phyloP scores from a whole-genome alignment of 257 asterid genomes.

The Nicotiana paniculata region DNA sequence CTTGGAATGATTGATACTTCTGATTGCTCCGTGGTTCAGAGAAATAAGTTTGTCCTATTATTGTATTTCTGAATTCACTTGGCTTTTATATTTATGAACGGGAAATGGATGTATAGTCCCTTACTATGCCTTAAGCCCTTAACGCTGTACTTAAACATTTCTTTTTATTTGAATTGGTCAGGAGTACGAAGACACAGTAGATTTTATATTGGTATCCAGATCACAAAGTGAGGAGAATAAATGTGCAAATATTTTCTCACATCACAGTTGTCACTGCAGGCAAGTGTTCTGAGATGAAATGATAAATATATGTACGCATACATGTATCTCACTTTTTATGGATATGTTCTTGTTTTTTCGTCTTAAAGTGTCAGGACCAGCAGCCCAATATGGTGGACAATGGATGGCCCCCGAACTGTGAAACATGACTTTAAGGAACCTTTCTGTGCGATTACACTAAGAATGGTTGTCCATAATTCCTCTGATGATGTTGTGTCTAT shows the following conservation, averaged over 20 bases:
- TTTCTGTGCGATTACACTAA: constrained; percentile 64
- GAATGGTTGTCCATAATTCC: constrained; percentile 63
- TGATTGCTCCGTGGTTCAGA: neutral
- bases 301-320: neutral
- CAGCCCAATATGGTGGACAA: constrained; percentile 81
- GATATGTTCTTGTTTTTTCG: constrained; percentile 4
- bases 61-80: neutral
- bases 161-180: constrained; percentile 14
- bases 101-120: neutral
- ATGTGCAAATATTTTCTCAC: constrained; percentile 40
- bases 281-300: constrained; percentile 7
- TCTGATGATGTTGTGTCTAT: constrained; percentile 47
- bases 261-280: constrained; percentile 75
- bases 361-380: constrained; percentile 42
- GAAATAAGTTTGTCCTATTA: neutral
- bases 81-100: neutral
- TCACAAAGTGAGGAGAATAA: constrained; percentile 27
- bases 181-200: constrained; percentile 53
- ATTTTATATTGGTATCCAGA: constrained; percentile 67
- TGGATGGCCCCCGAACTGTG: constrained; percentile 60
- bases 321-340: neutral
- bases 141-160: neutral
- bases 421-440: constrained; percentile 52
- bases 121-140: neutral
- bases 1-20: neutral